Conservation (phyloP, 345 rosid genomes). For the Arabidopsis suecica region DNA sequence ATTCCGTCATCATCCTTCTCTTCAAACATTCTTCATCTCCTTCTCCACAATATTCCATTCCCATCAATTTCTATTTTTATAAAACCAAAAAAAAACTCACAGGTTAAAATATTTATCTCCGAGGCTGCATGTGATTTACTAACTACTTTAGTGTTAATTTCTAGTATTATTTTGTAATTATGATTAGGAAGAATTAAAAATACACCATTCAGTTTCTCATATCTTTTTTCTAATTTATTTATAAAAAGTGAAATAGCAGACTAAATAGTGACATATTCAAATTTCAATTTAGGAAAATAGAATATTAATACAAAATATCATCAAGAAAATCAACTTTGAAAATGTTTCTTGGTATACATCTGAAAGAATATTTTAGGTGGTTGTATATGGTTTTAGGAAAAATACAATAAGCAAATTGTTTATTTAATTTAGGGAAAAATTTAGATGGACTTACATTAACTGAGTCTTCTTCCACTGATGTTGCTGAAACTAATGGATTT, state of each 20-base stretch:
- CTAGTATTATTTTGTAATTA: not conserved
- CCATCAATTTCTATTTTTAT: constrained; percentile 55
- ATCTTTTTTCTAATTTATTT: not conserved
- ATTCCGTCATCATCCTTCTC: constrained; percentile 66
- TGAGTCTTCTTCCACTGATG: constrained; percentile 39
- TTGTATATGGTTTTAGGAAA: not conserved
- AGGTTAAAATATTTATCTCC: not conserved
- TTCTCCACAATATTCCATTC: constrained; percentile 54
- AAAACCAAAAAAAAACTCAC: not conserved
- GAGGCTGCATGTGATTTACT: not conserved
- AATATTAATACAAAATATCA: not conserved
- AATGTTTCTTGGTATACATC: not conserved
- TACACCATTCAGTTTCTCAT: not conserved
- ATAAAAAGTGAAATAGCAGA: not conserved
- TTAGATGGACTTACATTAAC: constrained; percentile 42
- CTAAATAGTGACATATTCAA: not conserved
- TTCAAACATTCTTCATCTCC: constrained; percentile 67
- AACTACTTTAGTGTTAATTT: constrained; percentile 4
- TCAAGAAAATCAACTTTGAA: not conserved
- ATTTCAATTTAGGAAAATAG: not conserved
- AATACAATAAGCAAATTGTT: not conserved
- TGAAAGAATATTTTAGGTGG: not conserved
- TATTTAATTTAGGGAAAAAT: not conserved
- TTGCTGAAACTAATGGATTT: constrained; percentile 40
- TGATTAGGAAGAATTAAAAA: not conserved